Percentiles rank a stretch among this genome's conserved stretches.
Conservation (phyloP, 306 rosid genomes). For the Lathyrus aphaca region DNA sequence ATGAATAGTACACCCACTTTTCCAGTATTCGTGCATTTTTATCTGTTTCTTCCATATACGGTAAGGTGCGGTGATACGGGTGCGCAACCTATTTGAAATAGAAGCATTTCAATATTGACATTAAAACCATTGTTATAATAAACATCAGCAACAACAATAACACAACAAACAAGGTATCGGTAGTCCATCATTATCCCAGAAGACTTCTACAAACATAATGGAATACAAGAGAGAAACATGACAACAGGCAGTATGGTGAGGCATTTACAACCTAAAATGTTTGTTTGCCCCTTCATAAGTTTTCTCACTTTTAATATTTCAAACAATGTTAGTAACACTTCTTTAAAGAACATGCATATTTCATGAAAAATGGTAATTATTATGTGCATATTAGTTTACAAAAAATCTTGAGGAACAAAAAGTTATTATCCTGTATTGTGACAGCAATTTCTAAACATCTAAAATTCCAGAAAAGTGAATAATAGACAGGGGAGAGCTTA, state of each 20-base stretch:
- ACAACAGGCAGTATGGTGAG: slow-evolving; percentile 5
- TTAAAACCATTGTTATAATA: not conserved
- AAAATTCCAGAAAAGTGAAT: slow-evolving; percentile 25
- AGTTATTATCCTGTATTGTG: not conserved
- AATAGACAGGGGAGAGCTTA: slow-evolving; percentile 10
- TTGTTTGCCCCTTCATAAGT: slow-evolving; percentile 33
- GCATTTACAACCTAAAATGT: slow-evolving; percentile 16
- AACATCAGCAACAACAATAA: slow-evolving; percentile 23
- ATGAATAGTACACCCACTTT: no score
- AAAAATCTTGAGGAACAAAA: not conserved
- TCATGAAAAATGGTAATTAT: not conserved
- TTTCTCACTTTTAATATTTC: slow-evolving; percentile 23
- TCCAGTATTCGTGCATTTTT: no score
- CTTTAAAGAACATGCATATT: not conserved
- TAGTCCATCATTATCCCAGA: not conserved
- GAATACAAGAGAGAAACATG: slow-evolving; percentile 17
- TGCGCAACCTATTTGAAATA: not conserved
- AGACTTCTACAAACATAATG: slow-evolving; percentile 12
- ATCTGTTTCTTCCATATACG: no score
- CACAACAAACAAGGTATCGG: not conserved
- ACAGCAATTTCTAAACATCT: slow-evolving; percentile 3
- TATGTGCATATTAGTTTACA: not conserved
- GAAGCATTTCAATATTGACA: slow-evolving; percentile 1
- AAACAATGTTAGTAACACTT: not conserved
- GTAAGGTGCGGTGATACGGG: no score